Conservation (phyloP, 129 eudicot genomes). For the Deinandra increscens region DNA sequence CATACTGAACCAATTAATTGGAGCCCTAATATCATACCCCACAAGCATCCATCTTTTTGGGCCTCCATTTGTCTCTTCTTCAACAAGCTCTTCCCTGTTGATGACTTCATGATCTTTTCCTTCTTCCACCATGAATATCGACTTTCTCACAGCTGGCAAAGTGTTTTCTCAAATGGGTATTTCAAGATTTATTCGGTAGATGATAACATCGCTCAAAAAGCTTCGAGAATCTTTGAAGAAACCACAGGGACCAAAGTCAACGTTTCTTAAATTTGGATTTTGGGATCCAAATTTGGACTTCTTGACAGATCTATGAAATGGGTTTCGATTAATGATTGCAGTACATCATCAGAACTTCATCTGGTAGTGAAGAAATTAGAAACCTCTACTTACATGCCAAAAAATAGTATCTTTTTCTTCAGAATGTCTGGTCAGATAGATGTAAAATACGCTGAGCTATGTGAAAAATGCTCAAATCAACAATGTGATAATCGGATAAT, state of each 20-base stretch:
- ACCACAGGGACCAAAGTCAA: constrained; percentile 41
- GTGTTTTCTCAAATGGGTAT: constrained; percentile 26
- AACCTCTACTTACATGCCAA: not conserved
- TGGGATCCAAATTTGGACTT: constrained; percentile 14
- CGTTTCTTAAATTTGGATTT: constrained; percentile 44
- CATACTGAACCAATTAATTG: constrained; percentile 68
- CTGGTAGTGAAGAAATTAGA: constrained; percentile 9
- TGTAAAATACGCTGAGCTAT: constrained; percentile 6
- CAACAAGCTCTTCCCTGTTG: constrained; percentile 26
- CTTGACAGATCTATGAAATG: constrained; percentile 20
- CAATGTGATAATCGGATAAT: constrained; percentile 10
- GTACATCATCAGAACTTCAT: constrained; percentile 3
- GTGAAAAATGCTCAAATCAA: constrained; percentile 15
- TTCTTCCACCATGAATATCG: constrained; percentile 59
- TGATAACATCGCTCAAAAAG: constrained; percentile 13
- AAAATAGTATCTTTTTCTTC: not conserved
- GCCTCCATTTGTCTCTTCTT: constrained; percentile 36
- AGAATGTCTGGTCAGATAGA: constrained; percentile 20
- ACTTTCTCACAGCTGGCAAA: not conserved
- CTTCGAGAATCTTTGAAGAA: constrained; percentile 19
- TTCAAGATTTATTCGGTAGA: constrained; percentile 4
- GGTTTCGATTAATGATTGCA: constrained; percentile 22
- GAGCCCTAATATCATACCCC: constrained; percentile 40
- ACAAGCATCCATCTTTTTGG: constrained; percentile 29
- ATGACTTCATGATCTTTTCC: constrained; percentile 40